Base-by-base conservation (phyloP, 768 basidiomycete genomes). In the Sutorius australiensis region DNA sequence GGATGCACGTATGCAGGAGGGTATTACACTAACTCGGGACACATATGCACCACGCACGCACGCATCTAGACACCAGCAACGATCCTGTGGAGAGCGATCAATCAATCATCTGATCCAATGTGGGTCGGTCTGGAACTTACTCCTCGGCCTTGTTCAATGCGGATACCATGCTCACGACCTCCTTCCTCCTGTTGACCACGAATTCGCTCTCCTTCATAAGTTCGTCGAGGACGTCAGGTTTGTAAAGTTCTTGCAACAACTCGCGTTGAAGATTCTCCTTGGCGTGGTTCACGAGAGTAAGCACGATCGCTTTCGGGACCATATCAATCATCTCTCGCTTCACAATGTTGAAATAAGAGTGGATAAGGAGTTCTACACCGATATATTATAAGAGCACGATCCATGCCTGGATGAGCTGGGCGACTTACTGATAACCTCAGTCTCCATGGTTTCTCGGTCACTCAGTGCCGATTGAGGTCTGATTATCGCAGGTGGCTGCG, bases 311-410 rank as follows among this genome's bases (percentile, higher is more conserved):
- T 72, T 99, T 99, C 8, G 95, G 95, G 24, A 98, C 91, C 93
- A 97, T 97, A 72, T 98, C 95, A 64, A 98, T 98, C 90, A 98
- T 93, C 73, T 98, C 95, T 53, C 95, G 87, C 76, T 99, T 98
- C 50, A 98, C 92, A 59, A 98, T 94, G 74, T 97, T 94, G 80
- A 89, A 98, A 73, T 98, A 98, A 5, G 93, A 97, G 68, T 89
- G 81, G 62, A 98, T 98, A 65, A 99, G 84, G 43, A 98, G 80
- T 72, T 99, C 93, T 95, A 65, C 30, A 37, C 12, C 10, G 40
- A 43, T 6, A 57, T 30, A 34, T 31, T 33, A 16, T 37, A n/a
- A 61, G 16, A 53, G 46, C n/a, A 40, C 38, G 11, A 13, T 19
- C 24, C 1, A 41, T 4, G 17, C 27, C 19, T 37, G 17, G 11